Evolutionary conservation across 768 basidiomycete genomes (phyloP), one percentile per base, ranked within the genome.

Genomic region (Tulasnella sp.): DNA sequence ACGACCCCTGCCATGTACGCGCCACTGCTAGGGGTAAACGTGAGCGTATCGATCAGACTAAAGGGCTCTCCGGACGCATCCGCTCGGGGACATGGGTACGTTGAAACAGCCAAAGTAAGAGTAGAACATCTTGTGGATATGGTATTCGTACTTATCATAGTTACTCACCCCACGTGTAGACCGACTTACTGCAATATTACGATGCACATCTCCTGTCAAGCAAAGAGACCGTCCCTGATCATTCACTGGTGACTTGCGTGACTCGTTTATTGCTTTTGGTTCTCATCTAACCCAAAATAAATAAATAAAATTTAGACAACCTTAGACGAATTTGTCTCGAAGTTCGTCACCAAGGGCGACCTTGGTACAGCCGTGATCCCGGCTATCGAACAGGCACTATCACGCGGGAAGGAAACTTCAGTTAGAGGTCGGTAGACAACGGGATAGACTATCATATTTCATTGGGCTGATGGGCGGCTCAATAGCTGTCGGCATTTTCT

Each of bases 401-500:
- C 90, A 9, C 81, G 89, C 26, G 86, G 87, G 1, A 91, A 94
- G 0, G 93, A 95, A 69, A 75, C 80, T 43, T 80, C 85, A 0
- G 76, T 95, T 3, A 73, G 74, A 34, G 74, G 88, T 88, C 61
- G 51, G 79, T 67, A 51, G 10, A 55, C 32, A 23, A 43, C 53
- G 41, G 49, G 51, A 65, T 15, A 62, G 60, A 26, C 44, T 58
- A 27, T 41, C 45, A 56, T 11, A 3, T 41, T 11, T 8, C 4
- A 42, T 29, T 38, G 27, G 9, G 38, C 21, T 42, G 23, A 27
- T 19, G 34, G 34, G 15, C 5, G 17, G 26, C 60, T 44, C 55
- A 2, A 0, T 62, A 84, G 82, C 81, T 4, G 75, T 83, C 29
- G 68, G 77, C 26, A 74, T 81, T 38, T 82, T 89, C 71, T 74